phyloP scores from a whole-genome alignment of 371 early-diverging fungal genomes.

The Mycotypha africana region DNA sequence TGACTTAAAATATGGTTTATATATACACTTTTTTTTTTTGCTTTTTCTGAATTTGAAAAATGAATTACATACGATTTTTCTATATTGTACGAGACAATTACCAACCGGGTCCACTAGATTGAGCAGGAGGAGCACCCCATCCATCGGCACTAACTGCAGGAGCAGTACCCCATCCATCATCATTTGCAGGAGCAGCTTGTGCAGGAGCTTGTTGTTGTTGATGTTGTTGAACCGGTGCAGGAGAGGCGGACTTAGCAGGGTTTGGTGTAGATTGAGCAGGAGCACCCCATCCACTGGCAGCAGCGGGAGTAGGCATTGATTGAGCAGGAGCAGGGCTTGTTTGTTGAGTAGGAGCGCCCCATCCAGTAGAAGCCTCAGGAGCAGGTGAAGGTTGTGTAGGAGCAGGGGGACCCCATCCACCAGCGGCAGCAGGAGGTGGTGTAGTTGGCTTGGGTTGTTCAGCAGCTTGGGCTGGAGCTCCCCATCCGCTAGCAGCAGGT shows the following conservation, averaged over 20 bases:
- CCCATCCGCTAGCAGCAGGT: conserved; percentile 23
- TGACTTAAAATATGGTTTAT: too few relatives aligned
- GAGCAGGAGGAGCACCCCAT: conserved; percentile 30
- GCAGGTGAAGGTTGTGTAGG: conserved; percentile 16
- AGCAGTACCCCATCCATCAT: conserved; percentile 33
- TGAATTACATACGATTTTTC: too few relatives aligned
- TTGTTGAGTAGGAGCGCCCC: conserved; percentile 8
- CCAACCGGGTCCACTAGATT: conserved; percentile 21
- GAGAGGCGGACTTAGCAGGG: conserved; percentile 6
- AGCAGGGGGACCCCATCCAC: conserved; percentile 16
- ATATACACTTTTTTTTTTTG: too few relatives aligned
- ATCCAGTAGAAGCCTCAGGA: conserved; percentile 25
- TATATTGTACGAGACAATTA: conserved; percentile 1
- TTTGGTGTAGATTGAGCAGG: conserved; percentile 14
- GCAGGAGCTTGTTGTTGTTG: conserved; percentile 1
- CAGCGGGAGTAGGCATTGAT: conserved; percentile 4
- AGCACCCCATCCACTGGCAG: conserved; percentile 23
- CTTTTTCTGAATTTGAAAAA: too few relatives aligned
- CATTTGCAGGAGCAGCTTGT: conserved; percentile 1
- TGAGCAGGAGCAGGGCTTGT: conserved; percentile 14
- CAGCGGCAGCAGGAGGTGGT: conserved; percentile 16
- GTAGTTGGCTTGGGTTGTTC: conserved; percentile 10
- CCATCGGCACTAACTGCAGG: conserved; percentile 22
- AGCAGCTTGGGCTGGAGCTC: conserved; percentile 1
- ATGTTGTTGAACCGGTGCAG: conserved; percentile 8